Evolutionary conservation across 352 stramenopile genomes (phyloP), one percentile per base, ranked within the genome.

Genomic region (Thalassiosira gravida): DNA sequence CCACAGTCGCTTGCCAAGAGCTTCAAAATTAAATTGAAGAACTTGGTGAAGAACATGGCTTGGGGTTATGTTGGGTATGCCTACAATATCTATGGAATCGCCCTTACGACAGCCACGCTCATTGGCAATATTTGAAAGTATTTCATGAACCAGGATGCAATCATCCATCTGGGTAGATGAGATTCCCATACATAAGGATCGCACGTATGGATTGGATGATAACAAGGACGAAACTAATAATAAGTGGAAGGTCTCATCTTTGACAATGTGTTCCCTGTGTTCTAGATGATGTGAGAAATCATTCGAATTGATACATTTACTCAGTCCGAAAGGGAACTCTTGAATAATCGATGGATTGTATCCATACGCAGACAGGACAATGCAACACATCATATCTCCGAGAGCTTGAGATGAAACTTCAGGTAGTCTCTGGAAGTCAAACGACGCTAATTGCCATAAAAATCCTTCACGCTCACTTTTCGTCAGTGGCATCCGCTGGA

Each of bases 1-100:
- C 83, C 87, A 93, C 39, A 91, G 72, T 18, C 88, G 75, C 22
- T 76, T 80, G 18, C 79, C 81, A 25, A 93, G 25, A 30, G 70
- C 83, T 77, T 94, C 84, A 55, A 89, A 87, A 83, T 94, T 81
- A 49, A 61, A 80, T 27, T 85, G 65, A 55, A 93, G 66, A 25
- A 93, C 55, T 59, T 84, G 77, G 37, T 62, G 80, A 25, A 95
- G 73, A 53, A 90, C 61, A 49, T 87, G 73, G 32, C 65, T n/a
- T 42, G 55, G 56, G 22, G 9, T 49, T 69, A 18, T 67, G 22
- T 47, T 42, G 27, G 69, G 62, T 35, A 80, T 66, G 35, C 77
- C 77, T 57, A 27, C 52, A 37, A 68, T 16, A 67, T 73, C 61
- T 53, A 77, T 64, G 56, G 3, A 50, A 29, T 72, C 59, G 46